Base-by-base conservation (phyloP, 352 stramenopile species). In the Saprolegnia parasitica region DNA sequence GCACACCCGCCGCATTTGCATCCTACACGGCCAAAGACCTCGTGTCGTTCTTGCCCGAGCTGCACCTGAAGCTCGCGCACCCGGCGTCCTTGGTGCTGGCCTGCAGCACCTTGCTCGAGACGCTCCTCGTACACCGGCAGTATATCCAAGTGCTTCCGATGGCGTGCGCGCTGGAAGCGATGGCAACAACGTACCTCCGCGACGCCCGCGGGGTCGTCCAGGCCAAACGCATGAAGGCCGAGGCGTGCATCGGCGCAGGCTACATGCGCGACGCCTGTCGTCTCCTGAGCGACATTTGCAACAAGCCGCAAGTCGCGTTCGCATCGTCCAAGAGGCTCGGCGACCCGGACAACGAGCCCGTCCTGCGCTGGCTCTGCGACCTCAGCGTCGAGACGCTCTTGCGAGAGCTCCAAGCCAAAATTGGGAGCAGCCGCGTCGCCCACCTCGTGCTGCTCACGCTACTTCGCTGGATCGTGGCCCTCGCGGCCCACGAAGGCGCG, bases 1-100 rank as follows among this genome's bases (percentile, higher is more conserved):
- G 75, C 0, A 76, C 78, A 72, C 72, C 61, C 5, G 91, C 83
- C 55, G 65, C 90, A 35, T 90, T 78, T n/a, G 81, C 82, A 13
- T 77, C 74, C 18, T 90, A 91, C 57, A 67, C 73, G 42, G 62
- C 90, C 1, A 65, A 72, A n/a, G 72, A 75, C 0, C 73, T 88
- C 15, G 72, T 91, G 16, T 13, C 37, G 20, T 37, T 8, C 8
- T 18, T 70, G 21, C 13, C 63, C 23, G 11, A 35, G 6, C 45
- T 46, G 35, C 63, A 45, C 13, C 39, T 70, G 4, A 52, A 42
- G 29, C 24, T 49, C 23, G n/a, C 52, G 21, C 63, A 70, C 2
- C 63, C 63, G 6, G 49, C 46, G 15, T 42, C 21, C 20, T 10
- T 70, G 9, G n/a, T 70, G 46, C 63, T 70, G 11, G 21, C 39